phyloP scores from a whole-genome alignment of 345 rosid species.

The Euphorbia pulcherrima region DNA sequence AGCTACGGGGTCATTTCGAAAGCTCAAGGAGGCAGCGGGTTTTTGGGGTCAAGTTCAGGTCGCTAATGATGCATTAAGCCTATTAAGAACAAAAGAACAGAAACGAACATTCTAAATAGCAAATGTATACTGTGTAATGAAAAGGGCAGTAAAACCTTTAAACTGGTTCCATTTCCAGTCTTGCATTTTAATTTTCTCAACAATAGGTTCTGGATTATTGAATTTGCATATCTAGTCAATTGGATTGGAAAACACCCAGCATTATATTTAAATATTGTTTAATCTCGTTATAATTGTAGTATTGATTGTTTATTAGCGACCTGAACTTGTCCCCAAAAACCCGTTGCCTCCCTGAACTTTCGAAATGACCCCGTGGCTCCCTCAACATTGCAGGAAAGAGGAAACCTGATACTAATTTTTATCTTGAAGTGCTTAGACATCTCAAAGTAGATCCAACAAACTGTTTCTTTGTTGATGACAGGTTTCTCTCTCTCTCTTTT shows the following conservation, averaged over 20 bases:
- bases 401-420: constrained; percentile 81
- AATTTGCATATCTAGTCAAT: background rate
- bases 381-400: constrained; percentile 59
- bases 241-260: background rate
- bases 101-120: background rate
- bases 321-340: no score
- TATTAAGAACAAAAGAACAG: background rate
- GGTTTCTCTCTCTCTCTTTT: constrained; percentile 35
- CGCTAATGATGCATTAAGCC: no score
- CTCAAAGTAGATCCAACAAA: constrained; percentile 65
- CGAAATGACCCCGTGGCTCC: no score
- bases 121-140: background rate
- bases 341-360: no score
- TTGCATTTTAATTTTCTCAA: background rate
- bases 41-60: no score
- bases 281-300: background rate
- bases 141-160: background rate
- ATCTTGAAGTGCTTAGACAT: constrained; percentile 48
- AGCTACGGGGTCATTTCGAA: no score
- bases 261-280: background rate
- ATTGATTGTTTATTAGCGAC: background rate
- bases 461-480: constrained; percentile 84
- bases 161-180: background rate
- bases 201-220: background rate
- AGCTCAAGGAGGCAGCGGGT: no score